Base-by-base conservation (phyloP, 495 filamentous ascomycete genomes). In the Penicillium malachiteum region DNA sequence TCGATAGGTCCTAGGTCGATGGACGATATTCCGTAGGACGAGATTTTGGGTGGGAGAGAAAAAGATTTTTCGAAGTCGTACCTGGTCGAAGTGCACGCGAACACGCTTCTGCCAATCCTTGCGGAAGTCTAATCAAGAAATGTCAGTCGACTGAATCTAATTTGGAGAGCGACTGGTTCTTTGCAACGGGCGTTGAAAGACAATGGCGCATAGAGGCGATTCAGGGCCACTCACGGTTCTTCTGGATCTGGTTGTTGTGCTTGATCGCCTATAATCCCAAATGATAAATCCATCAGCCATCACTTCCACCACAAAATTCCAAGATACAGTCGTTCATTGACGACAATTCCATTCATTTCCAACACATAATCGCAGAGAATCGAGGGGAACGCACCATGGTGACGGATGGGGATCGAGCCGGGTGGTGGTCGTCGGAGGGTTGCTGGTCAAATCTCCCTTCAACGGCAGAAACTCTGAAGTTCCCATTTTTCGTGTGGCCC, bases 51-150 rank as follows among this genome's bases (percentile, higher is more conserved):
- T 46, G 51, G 56, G 50, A 26, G 21, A 26, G 11, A 65, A 49
- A 65, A 48, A 51, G 56, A 60, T 53, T 58, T 53, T 61, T 71
- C 60, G 67, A 64, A 41, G 58, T 53, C 68, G 68, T 92, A 97
- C 93, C 93, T 98, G 94, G 83, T 98, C 90, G 83, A 98, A 98
- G 84, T 97, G 95, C 74, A 85, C 84, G 79, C 92, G 89, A 66
- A 98, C 94, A 80, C 94, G 92, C 78, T 90, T 89, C 79, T 96
- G 92, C 94, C 94, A 98, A 82, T 98, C 91, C 91, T 98, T 98
- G 84, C 91, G 94, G 91, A 98, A 98, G 78, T 98, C 90, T 93
- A 68, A 60, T 38, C 56, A 62, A 52, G 68, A 73, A 21, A 44
- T 42, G 59, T 77, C 58, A 77, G 59, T 44, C 31, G 30, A 67